A percentile compares a stretch with the other conserved stretches of the same genome.
Evolutionary conservation across 345 rosid species (phyloP).

Genomic region (Lagerstroemia speciosa): DNA sequence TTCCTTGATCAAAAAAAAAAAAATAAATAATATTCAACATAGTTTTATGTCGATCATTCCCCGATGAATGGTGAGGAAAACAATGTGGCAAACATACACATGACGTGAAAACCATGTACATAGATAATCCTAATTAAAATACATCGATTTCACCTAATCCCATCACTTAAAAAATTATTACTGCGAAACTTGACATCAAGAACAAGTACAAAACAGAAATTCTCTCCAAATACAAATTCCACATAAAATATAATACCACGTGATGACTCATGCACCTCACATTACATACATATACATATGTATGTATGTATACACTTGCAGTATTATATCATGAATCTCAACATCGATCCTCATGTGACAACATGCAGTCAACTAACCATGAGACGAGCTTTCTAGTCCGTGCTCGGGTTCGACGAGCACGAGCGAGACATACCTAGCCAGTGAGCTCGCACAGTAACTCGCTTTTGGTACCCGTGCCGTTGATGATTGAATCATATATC

Average conservation of each 20-base stretch:
- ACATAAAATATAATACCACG: background rate
- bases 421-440: no score
- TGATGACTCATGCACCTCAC: background rate
- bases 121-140: background rate
- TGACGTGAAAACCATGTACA: background rate
- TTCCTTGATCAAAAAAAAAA: no score
- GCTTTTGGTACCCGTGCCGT: no score
- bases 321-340: no score
- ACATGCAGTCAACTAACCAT: no score
- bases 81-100: background rate
- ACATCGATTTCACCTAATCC: background rate
- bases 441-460: no score
- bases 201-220: background rate
- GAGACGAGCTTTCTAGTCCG: no score
- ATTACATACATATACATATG: background rate
- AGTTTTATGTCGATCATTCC: background rate
- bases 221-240: background rate
- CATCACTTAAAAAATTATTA: background rate
- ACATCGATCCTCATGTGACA: no score
- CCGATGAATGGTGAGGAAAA: background rate
- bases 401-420: no score
- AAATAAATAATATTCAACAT: background rate
- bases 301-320: background rate
- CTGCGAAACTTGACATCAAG: background rate
- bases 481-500: no score